Base-by-base conservation (phyloP, 1,284 basidiomycete species). In the Sporisorium reilianum region DNA sequence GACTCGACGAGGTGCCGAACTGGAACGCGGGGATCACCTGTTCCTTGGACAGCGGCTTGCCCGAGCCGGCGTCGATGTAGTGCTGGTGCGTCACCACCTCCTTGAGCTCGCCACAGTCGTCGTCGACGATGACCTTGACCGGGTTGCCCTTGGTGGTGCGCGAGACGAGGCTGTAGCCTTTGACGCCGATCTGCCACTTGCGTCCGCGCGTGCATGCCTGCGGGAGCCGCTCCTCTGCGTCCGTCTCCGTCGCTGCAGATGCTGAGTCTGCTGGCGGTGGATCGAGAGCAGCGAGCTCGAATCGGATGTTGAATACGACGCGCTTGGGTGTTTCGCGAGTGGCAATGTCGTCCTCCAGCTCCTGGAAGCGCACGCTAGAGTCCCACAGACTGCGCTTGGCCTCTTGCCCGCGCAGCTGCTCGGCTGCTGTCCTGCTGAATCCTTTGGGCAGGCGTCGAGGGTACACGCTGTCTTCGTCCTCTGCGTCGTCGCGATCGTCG, bases 131-230 rank as follows among this genome's bases (percentile, higher is more conserved):
- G 16, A 84, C 81, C 23, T 78, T 75, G 57, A 82, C 82, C 0
- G 81, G 75, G 11, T 78, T 68, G 57, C 75, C 75, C 40, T 71
- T 69, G 18, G 52, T 80, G 23, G 72, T 70, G 45, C 61, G 65
- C 8, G 54, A 62, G 6, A 80, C 49, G 40, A 75, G 64, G 64
- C 80, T 88, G 77, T 82, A 82, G 91, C 95, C 97, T 84, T 94
- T 94, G 52, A 98, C 88, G 3, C 94, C 93, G 68, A 99, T 95
- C 18, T 89, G 89, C 68, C 97, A 90, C 2, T 89, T 92, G 16
- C 92, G 56, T 12, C 71, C 62, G 10, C 65, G 58, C 3, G 55
- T 60, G 6, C 88, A 40, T 34, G 77, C 70, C 38, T 78, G 75
- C 10, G 77, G 70, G 11, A 77, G 62, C 32, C 55, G 46, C 14